Conservation (phyloP, 83 land plant genomes). For the Thuja plicata region DNA sequence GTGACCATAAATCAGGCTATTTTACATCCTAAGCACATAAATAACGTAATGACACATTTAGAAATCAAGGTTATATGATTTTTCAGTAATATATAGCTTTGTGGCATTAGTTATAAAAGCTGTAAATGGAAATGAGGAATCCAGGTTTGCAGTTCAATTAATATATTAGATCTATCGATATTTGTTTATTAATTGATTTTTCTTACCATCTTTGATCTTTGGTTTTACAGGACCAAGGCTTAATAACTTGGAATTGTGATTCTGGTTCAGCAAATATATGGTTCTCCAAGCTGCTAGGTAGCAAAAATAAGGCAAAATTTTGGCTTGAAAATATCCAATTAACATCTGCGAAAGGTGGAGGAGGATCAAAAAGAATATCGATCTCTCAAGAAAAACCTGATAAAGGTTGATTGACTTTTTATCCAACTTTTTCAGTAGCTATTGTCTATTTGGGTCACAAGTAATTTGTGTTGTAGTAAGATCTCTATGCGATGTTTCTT, state of each 20-base stretch:
- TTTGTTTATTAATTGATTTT: background rate
- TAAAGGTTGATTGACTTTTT: background rate
- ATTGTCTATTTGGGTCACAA: background rate
- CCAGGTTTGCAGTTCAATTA: background rate
- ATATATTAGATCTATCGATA: background rate
- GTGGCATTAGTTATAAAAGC: background rate
- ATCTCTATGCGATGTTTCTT: background rate
- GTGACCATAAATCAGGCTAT: background rate
- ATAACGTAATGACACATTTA: background rate
- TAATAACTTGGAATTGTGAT: constrained; percentile 4
- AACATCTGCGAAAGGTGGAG: background rate
- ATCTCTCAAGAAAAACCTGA: background rate
- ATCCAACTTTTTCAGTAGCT: background rate
- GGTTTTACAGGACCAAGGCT: constrained; percentile 7
- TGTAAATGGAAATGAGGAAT: background rate
- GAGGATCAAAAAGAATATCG: background rate
- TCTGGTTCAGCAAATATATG: constrained; percentile 1
- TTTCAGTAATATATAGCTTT: background rate
- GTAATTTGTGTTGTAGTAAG: background rate
- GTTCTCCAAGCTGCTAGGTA: constrained; percentile 5
- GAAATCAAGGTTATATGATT: background rate
- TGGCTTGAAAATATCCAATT: constrained; percentile 11
- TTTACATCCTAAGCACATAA: background rate
- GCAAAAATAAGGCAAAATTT: background rate
- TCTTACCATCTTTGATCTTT: background rate